phyloP scores from a whole-genome alignment of 352 stramenopile genomes.

The Phytophthora sp. region DNA sequence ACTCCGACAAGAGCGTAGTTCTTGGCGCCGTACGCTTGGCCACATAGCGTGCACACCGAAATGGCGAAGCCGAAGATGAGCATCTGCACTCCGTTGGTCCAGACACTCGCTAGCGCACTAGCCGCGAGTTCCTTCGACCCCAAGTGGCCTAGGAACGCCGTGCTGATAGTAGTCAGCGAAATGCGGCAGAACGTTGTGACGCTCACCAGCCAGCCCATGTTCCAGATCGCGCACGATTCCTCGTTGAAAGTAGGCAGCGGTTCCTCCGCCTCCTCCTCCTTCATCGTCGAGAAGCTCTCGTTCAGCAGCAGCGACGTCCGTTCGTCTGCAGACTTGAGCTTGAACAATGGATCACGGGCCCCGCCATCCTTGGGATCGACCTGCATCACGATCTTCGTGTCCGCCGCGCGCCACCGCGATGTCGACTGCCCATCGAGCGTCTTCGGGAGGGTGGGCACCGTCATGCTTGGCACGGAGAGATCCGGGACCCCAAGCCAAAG shows the following conservation, averaged over 20 bases:
- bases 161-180: slow-evolving; percentile 78
- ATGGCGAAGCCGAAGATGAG: slow-evolving; percentile 82
- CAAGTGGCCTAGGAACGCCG: slow-evolving; percentile 79
- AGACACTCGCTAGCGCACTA: slow-evolving; percentile 75
- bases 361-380: slow-evolving; percentile 12
- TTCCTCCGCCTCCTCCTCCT: slow-evolving; percentile 24
- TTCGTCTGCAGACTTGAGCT: slow-evolving; percentile 17
- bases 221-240: slow-evolving; percentile 75
- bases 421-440: slow-evolving; percentile 14
- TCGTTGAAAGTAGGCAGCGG: slow-evolving; percentile 44
- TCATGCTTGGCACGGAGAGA: slow-evolving; percentile 19
- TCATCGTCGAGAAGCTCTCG: slow-evolving; percentile 13
- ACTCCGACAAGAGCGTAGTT: slow-evolving; percentile 82
- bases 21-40: slow-evolving; percentile 78
- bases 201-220: slow-evolving; percentile 86
- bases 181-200: slow-evolving; percentile 83
- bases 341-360: slow-evolving; percentile 1
- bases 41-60: slow-evolving; percentile 80
- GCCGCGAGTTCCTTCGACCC: slow-evolving; percentile 79
- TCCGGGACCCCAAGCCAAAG: background rate
- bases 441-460: slow-evolving; percentile 20
- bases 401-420: slow-evolving; percentile 7
- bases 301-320: slow-evolving; percentile 18
- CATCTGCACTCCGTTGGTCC: slow-evolving; percentile 83
- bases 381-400: slow-evolving; percentile 18